Evolutionary conservation across 2,329 filamentous ascomycete genomes (phyloP).

Genomic region (Monosporascus ibericus): DNA sequence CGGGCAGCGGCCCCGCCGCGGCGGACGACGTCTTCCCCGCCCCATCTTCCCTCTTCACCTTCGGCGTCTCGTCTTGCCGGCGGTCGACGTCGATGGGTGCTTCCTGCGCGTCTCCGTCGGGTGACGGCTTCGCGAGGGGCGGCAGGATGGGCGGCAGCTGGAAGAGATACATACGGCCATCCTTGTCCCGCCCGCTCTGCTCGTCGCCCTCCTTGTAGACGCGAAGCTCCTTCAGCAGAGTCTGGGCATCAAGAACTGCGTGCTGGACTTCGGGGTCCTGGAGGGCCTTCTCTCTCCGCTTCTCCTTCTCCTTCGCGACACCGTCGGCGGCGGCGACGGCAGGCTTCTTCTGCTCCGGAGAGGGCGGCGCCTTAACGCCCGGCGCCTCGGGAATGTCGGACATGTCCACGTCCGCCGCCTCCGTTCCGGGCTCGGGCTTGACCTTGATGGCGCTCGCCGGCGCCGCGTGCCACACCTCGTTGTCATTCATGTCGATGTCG

Average conservation of each 20-base stretch:
- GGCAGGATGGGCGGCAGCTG: constrained; percentile 59
- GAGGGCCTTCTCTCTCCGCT: constrained; percentile 21
- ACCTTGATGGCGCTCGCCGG: constrained; percentile 29
- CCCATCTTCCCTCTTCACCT: constrained; percentile 23
- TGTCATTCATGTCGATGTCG: constrained; percentile 25
- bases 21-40: constrained; percentile 29
- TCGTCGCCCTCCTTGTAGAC: constrained; percentile 19
- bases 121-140: constrained; percentile 33
- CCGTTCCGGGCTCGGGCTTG: constrained; percentile 37
- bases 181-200: constrained; percentile 23
- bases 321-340: constrained; percentile 10
- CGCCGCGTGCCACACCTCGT: constrained; percentile 38
- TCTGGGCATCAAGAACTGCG: constrained; percentile 20
- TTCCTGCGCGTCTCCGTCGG: constrained; percentile 13
- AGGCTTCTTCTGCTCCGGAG: constrained; percentile 26
- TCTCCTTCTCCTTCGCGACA: constrained; percentile 22
- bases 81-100: constrained; percentile 19
- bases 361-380: constrained; percentile 20
- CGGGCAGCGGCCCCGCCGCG: constrained; percentile 28
- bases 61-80: constrained; percentile 5
- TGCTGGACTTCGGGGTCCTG: constrained; percentile 24
- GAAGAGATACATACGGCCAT: constrained; percentile 57
- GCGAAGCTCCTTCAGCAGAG: constrained; percentile 26
- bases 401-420: constrained; percentile 31
- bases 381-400: constrained; percentile 35